Evolutionary conservation across 2,329 filamentous ascomycete genomes (phyloP).

Genomic region (Chaetomium olivaceum): DNA sequence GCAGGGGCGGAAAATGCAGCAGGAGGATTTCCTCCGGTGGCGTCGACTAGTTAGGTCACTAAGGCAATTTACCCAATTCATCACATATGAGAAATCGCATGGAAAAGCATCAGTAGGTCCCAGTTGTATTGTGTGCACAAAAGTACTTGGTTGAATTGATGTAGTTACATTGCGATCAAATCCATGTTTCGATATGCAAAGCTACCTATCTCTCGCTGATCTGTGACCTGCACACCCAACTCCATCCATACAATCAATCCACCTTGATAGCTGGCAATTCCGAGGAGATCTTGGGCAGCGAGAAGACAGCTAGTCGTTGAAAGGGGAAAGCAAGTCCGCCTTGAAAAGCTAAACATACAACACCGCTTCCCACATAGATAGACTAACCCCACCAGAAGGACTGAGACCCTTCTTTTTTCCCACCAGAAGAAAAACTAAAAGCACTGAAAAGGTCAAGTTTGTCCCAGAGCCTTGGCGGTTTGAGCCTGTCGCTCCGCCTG

Average conservation of each 20-base stretch:
- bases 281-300: neutral
- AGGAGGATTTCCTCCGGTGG: neutral
- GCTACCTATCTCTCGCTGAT: neutral
- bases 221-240: conserved; percentile 8
- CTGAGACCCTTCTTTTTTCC: neutral
- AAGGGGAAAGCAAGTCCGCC: neutral
- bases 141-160: neutral
- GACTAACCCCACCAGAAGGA: neutral
- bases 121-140: neutral
- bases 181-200: neutral
- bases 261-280: neutral
- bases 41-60: neutral
- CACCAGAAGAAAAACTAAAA: neutral
- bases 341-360: neutral
- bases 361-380: neutral
- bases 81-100: neutral
- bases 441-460: conserved; percentile 4
- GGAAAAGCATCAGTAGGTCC: neutral
- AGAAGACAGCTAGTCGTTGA: conserved; percentile 3
- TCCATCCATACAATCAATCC: neutral
- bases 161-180: neutral
- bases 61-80: neutral
- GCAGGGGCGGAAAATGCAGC: neutral
- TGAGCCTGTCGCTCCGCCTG: conserved; percentile 18
- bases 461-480: conserved; percentile 16